Percentiles rank a stretch among this genome's conserved stretches.
These are phyloP conservation scores for Tricladium varicosporioides DNA, from an alignment of 2,329 filamentous ascomycete genomes.

Conservation along the genomic window DNA sequence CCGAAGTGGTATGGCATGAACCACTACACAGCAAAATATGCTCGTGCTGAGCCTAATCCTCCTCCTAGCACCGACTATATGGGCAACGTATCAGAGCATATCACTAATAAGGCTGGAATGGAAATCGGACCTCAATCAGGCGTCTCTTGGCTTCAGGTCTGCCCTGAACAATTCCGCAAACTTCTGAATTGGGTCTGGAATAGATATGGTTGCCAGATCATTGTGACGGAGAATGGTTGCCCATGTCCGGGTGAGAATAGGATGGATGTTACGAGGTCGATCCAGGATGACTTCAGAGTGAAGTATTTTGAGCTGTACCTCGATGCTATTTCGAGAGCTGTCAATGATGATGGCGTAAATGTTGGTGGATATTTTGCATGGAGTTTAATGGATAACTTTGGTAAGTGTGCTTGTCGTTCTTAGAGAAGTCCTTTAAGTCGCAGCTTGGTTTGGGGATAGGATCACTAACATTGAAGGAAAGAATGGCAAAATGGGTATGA, in stretches of 20 bases:
- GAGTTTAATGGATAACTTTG: slow-evolving; percentile 68
- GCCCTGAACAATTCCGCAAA: slow-evolving; percentile 72
- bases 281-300: slow-evolving; percentile 77
- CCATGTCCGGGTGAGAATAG: slow-evolving; percentile 80
- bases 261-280: slow-evolving; percentile 57
- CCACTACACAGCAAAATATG: slow-evolving; percentile 84
- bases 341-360: slow-evolving; percentile 70
- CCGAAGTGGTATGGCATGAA: slow-evolving; percentile 95
- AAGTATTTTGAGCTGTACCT: slow-evolving; percentile 78
- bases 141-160: slow-evolving; percentile 74
- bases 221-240: slow-evolving; percentile 85
- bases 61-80: slow-evolving; percentile 65
- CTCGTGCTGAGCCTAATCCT: slow-evolving; percentile 65
- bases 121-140: slow-evolving; percentile 78
- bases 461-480: too few relatives aligned
- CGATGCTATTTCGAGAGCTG: slow-evolving; percentile 70
- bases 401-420: not conserved
- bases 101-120: slow-evolving; percentile 68
- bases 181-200: slow-evolving; percentile 74
- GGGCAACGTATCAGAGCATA: slow-evolving; percentile 71
- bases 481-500: too few relatives aligned
- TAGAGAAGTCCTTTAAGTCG: too few relatives aligned
- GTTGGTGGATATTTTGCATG: slow-evolving; percentile 81
- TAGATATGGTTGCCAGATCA: slow-evolving; percentile 75
- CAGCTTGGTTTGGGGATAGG: too few relatives aligned